Base-by-base conservation (phyloP, 2,329 filamentous ascomycete species). In the Coniochaeta pulveracea region DNA sequence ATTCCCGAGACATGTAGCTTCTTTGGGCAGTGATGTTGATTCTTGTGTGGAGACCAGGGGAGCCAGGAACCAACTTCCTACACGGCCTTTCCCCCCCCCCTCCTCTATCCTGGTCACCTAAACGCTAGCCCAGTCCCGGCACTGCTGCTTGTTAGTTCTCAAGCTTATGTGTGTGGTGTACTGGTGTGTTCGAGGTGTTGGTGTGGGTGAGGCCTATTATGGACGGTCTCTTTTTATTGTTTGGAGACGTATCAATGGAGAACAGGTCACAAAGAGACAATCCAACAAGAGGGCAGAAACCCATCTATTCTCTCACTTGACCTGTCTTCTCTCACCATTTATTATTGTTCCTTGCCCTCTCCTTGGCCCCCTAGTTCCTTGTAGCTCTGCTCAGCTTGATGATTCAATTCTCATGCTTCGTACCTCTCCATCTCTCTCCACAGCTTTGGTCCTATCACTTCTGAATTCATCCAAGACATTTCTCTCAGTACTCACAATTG, bases 1-100 rank as follows among this genome's bases (percentile, higher is more conserved):
- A 56, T 50, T 58, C 56, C 58, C 56, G 57, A 61, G 53, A 60
- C 57, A 58, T 42, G 30, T 36, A 18, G 27, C 10, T 19, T 12
- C 17, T 19, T 19, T n/a, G 8, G 8, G 8, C 21, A n/a, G n/a
- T n/a, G n/a, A n/a, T n/a, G n/a, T n/a, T n/a, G n/a, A n/a, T n/a
- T n/a, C n/a, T n/a, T n/a, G n/a, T n/a, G n/a, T n/a, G n/a, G n/a
- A n/a, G n/a, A n/a, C n/a, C n/a, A 23, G 21, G n/a, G 10, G 27
- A 30, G 21, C 27, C 19, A 31, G 14, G 28, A 12, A n/a, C 28
- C 28, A 31, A 31, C 28, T 22, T 17, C 28, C 19, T 31, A 31
- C 22, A 19, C 18, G n/a, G 6, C 28, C 22, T 15, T 12, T n/a
- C 11, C 17, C 9, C 22, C 28, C 19, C 18, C 17, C 21, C 30